Base-by-base conservation (phyloP, 306 rosid species). In the Abrus precatorius region DNA sequence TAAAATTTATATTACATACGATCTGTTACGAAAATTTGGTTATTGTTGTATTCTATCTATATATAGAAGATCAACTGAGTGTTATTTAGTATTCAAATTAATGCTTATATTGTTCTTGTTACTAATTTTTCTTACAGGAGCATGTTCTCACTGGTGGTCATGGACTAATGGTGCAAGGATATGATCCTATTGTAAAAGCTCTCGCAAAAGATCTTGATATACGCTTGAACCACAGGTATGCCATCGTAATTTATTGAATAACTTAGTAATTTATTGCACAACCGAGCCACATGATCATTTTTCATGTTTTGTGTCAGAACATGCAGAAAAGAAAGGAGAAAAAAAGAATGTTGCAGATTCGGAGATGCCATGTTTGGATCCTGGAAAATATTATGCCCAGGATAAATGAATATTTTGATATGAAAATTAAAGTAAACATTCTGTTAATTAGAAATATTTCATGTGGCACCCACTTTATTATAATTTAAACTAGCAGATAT, bases 81-180 rank as follows among this genome's bases (percentile, higher is more conserved):
- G 34, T 32, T 62, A 38, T 74, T 32, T 77, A 55, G 34, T 56
- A 56, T 54, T 41, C 40, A 52, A 67, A 28, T 34, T 52, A 40
- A 20, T 74, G 59, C 86, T 87, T 56, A 84, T 48, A 62, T 43
- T 53, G 78, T 69, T 60, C 65, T 82, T 9, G 7, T 80, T 43
- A 45, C 61, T 79, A 90, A 36, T 5, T 44, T 44, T 44, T 44
- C 48, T 6, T 44, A 44, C 48, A 91, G 95, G 97, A 89, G 81
- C 85, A 91, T 49, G 90, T 91, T 57, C 95, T 91, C 57, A 59
- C 92, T 53, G 95, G 95, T 57, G 95, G 95, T 77, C 95, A 91
- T 69, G 95, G 95, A 77, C 91, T 91, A 69, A 91, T 91, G 95
- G 91, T 91, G 82, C 88, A 85, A 78, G 95, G 92, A 34, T 89